phyloP scores from a whole-genome alignment of 2,329 filamentous ascomycete species.

The Beauveria sp. region DNA sequence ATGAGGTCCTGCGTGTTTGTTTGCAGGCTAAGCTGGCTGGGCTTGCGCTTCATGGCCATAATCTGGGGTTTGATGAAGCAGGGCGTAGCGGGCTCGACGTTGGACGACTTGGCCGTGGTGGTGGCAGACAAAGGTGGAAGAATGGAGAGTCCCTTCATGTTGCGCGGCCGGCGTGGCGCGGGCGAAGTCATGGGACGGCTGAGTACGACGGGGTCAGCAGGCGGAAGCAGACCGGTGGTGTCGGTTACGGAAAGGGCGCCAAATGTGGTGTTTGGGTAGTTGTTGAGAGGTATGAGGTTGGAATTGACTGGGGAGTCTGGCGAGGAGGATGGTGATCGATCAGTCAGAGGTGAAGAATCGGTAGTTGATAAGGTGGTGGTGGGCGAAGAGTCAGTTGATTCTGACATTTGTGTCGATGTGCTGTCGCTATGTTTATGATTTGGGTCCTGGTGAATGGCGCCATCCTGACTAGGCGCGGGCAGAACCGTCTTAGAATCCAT shows the following conservation, averaged over 20 bases:
- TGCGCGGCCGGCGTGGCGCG: conserved; percentile 64
- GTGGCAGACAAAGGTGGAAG: conserved; percentile 50
- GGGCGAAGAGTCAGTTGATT: conserved; percentile 88
- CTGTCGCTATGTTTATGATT: conserved; percentile 67
- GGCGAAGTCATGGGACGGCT: conserved; percentile 60
- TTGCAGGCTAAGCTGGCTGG: conserved; percentile 70
- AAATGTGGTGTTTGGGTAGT: conserved; percentile 57
- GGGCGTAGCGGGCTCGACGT: conserved; percentile 63
- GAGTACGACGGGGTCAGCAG: conserved; percentile 30
- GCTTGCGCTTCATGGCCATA: conserved; percentile 63
- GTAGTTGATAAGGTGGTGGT: conserved; percentile 91
- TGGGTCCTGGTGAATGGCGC: conserved; percentile 36
- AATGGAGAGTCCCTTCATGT: conserved; percentile 78
- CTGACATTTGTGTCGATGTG: conserved; percentile 69
- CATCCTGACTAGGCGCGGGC: conserved; percentile 30
- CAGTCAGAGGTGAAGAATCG: conserved; percentile 82
- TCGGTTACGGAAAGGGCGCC: conserved; percentile 21
- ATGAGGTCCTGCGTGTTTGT: conserved; percentile 56
- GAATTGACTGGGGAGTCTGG: conserved; percentile 79
- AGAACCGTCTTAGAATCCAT: conserved; percentile 34
- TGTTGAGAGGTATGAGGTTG: conserved; percentile 62
- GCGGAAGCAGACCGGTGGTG: conserved; percentile 35
- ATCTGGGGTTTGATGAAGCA: conserved; percentile 75
- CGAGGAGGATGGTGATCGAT: conserved; percentile 85
- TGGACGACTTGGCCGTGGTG: conserved; percentile 40